Percentiles rank a stretch among this genome's conserved stretches.
phyloP scores from a whole-genome alignment of 2,329 filamentous ascomycete genomes.

The Aureobasidium sp. region DNA sequence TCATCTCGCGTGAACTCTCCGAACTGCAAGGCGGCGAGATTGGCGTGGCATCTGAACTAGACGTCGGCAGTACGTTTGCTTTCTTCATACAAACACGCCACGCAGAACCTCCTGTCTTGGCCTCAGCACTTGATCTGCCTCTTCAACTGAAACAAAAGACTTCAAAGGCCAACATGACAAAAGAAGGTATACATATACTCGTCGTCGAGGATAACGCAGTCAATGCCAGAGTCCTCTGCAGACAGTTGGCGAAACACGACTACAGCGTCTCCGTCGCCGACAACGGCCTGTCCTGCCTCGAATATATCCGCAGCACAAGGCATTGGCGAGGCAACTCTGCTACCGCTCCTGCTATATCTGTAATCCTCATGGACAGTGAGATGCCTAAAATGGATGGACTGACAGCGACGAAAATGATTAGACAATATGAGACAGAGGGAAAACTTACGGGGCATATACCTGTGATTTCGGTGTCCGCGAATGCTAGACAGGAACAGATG shows the following conservation, averaged over 20 bases:
- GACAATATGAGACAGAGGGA: slow-evolving; percentile 57
- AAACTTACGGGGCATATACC: slow-evolving; percentile 60
- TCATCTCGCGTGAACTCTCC: slow-evolving; percentile 60
- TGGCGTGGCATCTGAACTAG: slow-evolving; percentile 53
- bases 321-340: neutral
- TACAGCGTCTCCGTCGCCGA: slow-evolving; percentile 34
- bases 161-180: neutral
- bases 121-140: neutral
- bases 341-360: neutral
- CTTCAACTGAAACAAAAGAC: neutral
- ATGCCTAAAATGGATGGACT: slow-evolving; percentile 67
- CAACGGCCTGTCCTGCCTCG: slow-evolving; percentile 33
- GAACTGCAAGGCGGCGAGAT: slow-evolving; percentile 66
- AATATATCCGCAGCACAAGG: slow-evolving; percentile 26
- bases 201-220: slow-evolving; percentile 36
- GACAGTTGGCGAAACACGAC: slow-evolving; percentile 32
- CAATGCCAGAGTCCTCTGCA: slow-evolving; percentile 36
- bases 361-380: slow-evolving; percentile 70
- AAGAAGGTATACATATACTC: slow-evolving; percentile 3
- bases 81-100: slow-evolving; percentile 58
- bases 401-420: slow-evolving; percentile 62
- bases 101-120: neutral
- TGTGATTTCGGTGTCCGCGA: slow-evolving; percentile 74
- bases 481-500: slow-evolving; percentile 68
- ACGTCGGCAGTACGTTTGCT: slow-evolving; percentile 57